Base-by-base conservation (phyloP, 2,329 filamentous ascomycete species). In the Pseudogymnoascus sp. region DNA sequence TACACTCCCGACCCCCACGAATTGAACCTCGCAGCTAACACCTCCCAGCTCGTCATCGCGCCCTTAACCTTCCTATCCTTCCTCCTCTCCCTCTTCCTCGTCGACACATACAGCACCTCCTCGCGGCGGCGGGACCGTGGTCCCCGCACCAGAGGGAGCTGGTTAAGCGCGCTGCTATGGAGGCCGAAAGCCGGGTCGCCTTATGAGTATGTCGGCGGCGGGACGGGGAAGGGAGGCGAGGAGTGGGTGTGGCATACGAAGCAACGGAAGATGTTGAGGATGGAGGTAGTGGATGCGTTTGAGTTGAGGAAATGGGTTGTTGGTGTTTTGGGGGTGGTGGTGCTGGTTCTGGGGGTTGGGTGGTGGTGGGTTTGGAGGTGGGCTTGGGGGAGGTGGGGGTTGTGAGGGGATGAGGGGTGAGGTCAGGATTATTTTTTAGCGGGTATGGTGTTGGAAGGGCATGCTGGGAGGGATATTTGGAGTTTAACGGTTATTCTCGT, bases 241-340 rank as follows among this genome's bases (percentile, higher is more conserved):
- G 61, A 64, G n/a, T 72, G 71, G 70, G 65, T 72, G 66, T 72
- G 68, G 67, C 68, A 70, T 64, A 72, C 67, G 0, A 70, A 71
- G 36, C 71, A 73, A 60, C 65, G 68, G 59, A 65, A 70, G 39
- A 64, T 72, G 66, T 70, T 72, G 67, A 69, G 69, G 63, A 68
- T 66, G 59, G 71, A 73, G 63, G 63, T 72, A 27, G 64, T 67
- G 48, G 71, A 73, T 65, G 71, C 71, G 8, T 73, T 72, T 64
- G 60, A 48, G 59, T 59, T 73, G 6, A 58, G 71, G 62, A 68
- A 68, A 59, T 69, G 67, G 65, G 69, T 73, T 8, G 61, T 69
- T 15, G 27, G 4, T 31, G 52, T 27, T 6, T 3, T 58, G 27
- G 52, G 52, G 27, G 33, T 66, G 10, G 31, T 64, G 1, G 37